These are phyloP conservation scores for Zhuliangozyma blackwelliae DNA, from an alignment of 1,139 yeast genomes.

Conservation along the genomic window DNA sequence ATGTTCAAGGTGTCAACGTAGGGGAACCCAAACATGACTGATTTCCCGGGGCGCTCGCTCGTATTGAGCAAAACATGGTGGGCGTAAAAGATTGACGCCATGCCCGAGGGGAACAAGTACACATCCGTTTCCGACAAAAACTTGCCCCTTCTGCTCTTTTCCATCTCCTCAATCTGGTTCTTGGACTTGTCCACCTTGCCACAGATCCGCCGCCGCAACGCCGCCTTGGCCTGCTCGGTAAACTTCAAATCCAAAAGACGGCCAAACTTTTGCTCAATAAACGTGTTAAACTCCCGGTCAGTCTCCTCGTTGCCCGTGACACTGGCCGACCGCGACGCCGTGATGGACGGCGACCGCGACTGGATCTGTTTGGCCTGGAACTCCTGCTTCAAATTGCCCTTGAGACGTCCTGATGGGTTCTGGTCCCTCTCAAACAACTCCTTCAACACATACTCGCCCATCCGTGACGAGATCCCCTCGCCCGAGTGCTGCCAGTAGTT, in stretches of 20 bases:
- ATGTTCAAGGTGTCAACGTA: conserved; percentile 89
- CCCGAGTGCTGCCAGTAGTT: conserved; percentile 97
- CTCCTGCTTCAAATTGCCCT: conserved; percentile 28
- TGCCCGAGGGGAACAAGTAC: conserved; percentile 82
- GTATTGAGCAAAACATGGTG: conserved; percentile 59
- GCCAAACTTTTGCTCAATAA: conserved; percentile 86
- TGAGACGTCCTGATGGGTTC: not conserved
- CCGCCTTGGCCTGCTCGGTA: conserved; percentile 69
- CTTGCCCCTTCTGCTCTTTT: conserved; percentile 28
- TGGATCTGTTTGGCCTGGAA: conserved; percentile 38
- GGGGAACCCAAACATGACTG: conserved; percentile 93
- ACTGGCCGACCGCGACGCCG: conserved; percentile 18
- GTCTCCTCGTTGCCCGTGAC: conserved; percentile 22
- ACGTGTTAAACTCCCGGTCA: conserved; percentile 57
- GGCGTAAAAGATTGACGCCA: conserved; percentile 86
- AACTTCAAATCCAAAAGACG: conserved; percentile 77
- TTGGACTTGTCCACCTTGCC: conserved; percentile 53
- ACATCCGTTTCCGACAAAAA: conserved; percentile 59
- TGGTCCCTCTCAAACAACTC: conserved; percentile 44
- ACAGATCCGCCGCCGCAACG: conserved; percentile 72
- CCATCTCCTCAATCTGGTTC: conserved; percentile 28
- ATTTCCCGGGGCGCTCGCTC: conserved; percentile 41
- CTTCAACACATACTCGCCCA: conserved; percentile 77
- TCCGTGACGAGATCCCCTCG: conserved; percentile 85
- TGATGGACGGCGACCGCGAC: conserved; percentile 29